These are phyloP conservation scores for Curvularia sp. DNA, from an alignment of 2,329 filamentous ascomycete species.

Conservation along the genomic window DNA sequence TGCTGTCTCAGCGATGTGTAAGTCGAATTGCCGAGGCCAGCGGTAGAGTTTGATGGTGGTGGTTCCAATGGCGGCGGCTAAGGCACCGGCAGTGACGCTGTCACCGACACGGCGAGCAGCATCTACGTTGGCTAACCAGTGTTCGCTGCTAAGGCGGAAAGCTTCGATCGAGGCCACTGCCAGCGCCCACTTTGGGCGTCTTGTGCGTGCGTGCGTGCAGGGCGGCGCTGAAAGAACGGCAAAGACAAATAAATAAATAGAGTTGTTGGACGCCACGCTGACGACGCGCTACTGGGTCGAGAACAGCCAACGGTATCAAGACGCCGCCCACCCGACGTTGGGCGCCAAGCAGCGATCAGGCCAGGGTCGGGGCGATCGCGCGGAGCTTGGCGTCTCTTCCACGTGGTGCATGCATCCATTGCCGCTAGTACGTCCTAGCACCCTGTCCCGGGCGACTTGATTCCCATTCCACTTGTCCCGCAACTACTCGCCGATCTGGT, in stretches of 20 bases:
- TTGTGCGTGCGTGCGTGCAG: not conserved
- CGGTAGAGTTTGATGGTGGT: not conserved
- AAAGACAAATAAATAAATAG: no score
- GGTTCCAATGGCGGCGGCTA: not conserved
- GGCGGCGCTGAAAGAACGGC: not conserved
- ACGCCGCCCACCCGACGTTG: constrained; percentile 5
- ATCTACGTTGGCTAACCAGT: not conserved
- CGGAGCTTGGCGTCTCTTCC: not conserved
- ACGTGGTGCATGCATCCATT: not conserved
- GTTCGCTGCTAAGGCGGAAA: no score
- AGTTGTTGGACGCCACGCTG: no score
- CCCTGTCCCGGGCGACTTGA: no score
- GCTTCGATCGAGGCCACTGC: not conserved
- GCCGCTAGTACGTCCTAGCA: not conserved
- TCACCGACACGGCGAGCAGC: not conserved
- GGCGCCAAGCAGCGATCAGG: constrained; percentile 1
- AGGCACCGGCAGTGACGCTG: not conserved
- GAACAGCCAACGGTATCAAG: not conserved
- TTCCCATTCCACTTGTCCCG: no score
- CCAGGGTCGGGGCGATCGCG: not conserved
- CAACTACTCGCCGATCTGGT: no score
- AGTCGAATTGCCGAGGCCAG: not conserved
- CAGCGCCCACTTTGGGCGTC: not conserved
- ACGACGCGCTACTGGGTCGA: no score
- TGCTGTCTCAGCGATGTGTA: not conserved